Evolutionary conservation across 257 asterid genomes (phyloP).

Genomic region (Ilex asprella): DNA sequence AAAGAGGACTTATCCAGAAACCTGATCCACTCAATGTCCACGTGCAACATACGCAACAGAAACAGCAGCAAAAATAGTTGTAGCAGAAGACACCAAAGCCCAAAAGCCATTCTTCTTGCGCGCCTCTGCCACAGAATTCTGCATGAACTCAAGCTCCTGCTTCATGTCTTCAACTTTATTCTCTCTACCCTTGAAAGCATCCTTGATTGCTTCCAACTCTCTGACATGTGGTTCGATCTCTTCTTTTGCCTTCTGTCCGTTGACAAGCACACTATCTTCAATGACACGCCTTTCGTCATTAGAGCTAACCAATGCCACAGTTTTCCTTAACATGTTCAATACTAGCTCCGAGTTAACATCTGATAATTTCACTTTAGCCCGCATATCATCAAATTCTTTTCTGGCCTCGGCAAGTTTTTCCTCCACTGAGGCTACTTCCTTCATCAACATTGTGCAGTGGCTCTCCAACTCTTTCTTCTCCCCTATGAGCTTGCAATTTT

Average conservation of each 20-base stretch:
- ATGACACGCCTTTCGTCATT: conserved; percentile 18
- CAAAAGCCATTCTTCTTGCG: conserved; percentile 69
- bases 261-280: conserved; percentile 3
- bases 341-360: conserved; percentile 29
- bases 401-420: conserved; percentile 23
- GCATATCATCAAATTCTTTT: conserved; percentile 27
- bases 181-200: conserved; percentile 42
- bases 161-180: conserved; percentile 50
- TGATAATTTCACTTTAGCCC: conserved; percentile 32
- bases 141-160: conserved; percentile 40
- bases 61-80: conserved; percentile 57
- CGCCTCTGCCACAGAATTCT: conserved; percentile 41
- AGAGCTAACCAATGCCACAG: conserved; percentile 33
- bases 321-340: conserved; percentile 50
- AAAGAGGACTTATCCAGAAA: too few relatives aligned
- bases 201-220: conserved; percentile 54
- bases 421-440: conserved; percentile 32
- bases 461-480: conserved; percentile 43
- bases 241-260: conserved; percentile 26
- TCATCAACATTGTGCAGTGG: conserved; percentile 30
- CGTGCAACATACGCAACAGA: conserved; percentile 58
- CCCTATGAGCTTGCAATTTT: conserved; percentile 19
- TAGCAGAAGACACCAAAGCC: conserved; percentile 63
- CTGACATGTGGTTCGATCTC: conserved; percentile 16
- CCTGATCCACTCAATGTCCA: conserved; percentile 32